A percentile compares a stretch with the other conserved stretches of the same genome.
These are phyloP conservation scores for Oidiodendron maius DNA, from an alignment of 495 filamentous ascomycete species.

Conservation along the genomic window DNA sequence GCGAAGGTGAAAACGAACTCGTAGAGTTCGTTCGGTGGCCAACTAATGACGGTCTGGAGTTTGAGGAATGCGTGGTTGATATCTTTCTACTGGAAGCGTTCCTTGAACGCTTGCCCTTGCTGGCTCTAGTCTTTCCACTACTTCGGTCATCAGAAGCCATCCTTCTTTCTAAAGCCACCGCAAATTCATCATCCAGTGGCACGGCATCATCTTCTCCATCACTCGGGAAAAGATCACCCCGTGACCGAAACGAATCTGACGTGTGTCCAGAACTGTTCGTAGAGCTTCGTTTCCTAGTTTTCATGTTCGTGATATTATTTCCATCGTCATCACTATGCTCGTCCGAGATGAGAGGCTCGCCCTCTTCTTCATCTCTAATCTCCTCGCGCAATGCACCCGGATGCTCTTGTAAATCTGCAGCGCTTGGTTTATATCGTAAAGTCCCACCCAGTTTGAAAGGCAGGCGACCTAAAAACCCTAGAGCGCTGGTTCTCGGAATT, in stretches of 20 bases:
- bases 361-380: constrained; percentile 45
- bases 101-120: constrained; percentile 53
- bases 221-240: constrained; percentile 89
- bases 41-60: constrained; percentile 29
- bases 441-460: constrained; percentile 83
- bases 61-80: constrained; percentile 44
- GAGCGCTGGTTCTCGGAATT: constrained; percentile 77
- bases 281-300: constrained; percentile 62
- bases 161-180: constrained; percentile 65
- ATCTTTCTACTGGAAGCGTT: constrained; percentile 50
- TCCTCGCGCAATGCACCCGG: constrained; percentile 45
- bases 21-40: constrained; percentile 27
- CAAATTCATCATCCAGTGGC: constrained; percentile 89
- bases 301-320: constrained; percentile 15
- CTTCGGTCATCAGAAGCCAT: constrained; percentile 66
- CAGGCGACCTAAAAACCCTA: constrained; percentile 80
- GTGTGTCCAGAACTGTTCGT: constrained; percentile 80
- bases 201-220: constrained; percentile 91
- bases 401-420: constrained; percentile 86
- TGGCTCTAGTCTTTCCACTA: constrained; percentile 58
- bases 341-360: constrained; percentile 66
- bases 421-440: constrained; percentile 81
- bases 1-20: constrained; percentile 20
- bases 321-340: constrained; percentile 32
- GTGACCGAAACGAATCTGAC: constrained; percentile 83